These are phyloP conservation scores for Penicillium palitans DNA, from an alignment of 2,329 filamentous ascomycete genomes.

Conservation along the genomic window DNA sequence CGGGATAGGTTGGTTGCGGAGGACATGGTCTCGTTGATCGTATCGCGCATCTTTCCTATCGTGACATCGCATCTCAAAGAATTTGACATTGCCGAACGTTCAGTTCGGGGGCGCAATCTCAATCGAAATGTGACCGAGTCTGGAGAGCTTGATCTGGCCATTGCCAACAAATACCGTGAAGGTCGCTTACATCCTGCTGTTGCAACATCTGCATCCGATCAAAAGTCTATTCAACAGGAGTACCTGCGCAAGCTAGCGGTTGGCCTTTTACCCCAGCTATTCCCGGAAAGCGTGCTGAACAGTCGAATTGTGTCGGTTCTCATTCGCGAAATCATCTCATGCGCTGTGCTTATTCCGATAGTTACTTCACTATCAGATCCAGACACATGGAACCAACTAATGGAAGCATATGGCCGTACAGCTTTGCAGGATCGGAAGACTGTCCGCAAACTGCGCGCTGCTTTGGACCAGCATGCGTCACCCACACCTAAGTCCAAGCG, in stretches of 20 bases:
- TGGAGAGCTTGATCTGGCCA: slow-evolving; percentile 90
- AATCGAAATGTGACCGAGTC: slow-evolving; percentile 91
- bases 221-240: slow-evolving; percentile 81
- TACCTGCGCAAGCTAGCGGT: slow-evolving; percentile 76
- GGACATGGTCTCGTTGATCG: slow-evolving; percentile 80
- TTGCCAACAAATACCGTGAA: slow-evolving; percentile 89
- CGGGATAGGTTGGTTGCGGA: slow-evolving; percentile 70
- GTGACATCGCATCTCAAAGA: slow-evolving; percentile 85
- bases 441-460: slow-evolving; percentile 85
- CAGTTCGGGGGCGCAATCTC: slow-evolving; percentile 81
- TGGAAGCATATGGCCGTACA: slow-evolving; percentile 82
- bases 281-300: slow-evolving; percentile 71
- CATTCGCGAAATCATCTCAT: slow-evolving; percentile 86
- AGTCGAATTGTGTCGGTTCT: slow-evolving; percentile 80
- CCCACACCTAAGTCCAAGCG: slow-evolving; percentile 68
- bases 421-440: slow-evolving; percentile 95
- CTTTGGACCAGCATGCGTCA: slow-evolving; percentile 89
- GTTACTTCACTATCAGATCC: slow-evolving; percentile 81
- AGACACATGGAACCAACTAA: slow-evolving; percentile 95
- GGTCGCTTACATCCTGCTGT: slow-evolving; percentile 87
- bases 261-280: slow-evolving; percentile 69
- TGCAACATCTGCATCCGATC: slow-evolving; percentile 78
- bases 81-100: slow-evolving; percentile 85
- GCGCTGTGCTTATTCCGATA: slow-evolving; percentile 82
- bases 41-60: slow-evolving; percentile 80